Percentiles rank a stretch among this genome's conserved stretches.
Evolutionary conservation across 768 basidiomycete genomes (phyloP).

Genomic region (Panaeolus cyanescens): DNA sequence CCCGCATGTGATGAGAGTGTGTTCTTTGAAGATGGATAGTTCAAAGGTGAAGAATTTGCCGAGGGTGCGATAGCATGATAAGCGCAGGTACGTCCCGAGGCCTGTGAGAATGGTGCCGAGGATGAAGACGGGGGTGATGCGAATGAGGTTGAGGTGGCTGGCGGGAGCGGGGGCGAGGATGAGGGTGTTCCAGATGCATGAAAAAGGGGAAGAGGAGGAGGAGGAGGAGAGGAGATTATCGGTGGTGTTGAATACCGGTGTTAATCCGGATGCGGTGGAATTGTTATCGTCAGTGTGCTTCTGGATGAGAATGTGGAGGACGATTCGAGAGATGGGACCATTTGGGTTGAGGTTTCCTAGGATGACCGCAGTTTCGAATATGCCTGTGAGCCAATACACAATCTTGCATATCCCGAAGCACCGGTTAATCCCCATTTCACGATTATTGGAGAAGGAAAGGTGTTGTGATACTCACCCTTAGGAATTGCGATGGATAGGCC

Average conservation of each 20-base stretch:
- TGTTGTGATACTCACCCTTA: constrained; percentile 28
- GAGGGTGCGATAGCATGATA: constrained; percentile 34
- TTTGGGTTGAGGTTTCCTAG: constrained; percentile 19
- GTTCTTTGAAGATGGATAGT: constrained; percentile 33
- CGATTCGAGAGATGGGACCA: constrained; percentile 15
- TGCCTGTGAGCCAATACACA: constrained; percentile 24
- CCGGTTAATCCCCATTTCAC: not conserved
- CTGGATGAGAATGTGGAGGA: constrained; percentile 17
- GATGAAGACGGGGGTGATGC: constrained; percentile 27
- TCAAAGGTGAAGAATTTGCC: constrained; percentile 41
- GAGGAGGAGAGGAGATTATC: not conserved
- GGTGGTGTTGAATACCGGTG: not conserved
- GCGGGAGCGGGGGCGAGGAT: not conserved
- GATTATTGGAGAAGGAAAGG: not conserved
- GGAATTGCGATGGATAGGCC: constrained; percentile 23
- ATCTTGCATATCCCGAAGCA: constrained; percentile 15
- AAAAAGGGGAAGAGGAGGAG: not conserved
- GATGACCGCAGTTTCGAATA: constrained; percentile 32
- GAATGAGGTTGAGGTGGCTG: constrained; percentile 15
- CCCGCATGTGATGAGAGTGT: constrained; percentile 33
- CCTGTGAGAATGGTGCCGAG: constrained; percentile 31
- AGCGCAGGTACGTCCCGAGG: constrained; percentile 32
- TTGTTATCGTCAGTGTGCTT: not conserved
- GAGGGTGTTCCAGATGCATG: too few relatives aligned
- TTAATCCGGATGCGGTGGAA: not conserved